Conservation (phyloP, 768 basidiomycete species). For the Leccinum disarticulatum region DNA sequence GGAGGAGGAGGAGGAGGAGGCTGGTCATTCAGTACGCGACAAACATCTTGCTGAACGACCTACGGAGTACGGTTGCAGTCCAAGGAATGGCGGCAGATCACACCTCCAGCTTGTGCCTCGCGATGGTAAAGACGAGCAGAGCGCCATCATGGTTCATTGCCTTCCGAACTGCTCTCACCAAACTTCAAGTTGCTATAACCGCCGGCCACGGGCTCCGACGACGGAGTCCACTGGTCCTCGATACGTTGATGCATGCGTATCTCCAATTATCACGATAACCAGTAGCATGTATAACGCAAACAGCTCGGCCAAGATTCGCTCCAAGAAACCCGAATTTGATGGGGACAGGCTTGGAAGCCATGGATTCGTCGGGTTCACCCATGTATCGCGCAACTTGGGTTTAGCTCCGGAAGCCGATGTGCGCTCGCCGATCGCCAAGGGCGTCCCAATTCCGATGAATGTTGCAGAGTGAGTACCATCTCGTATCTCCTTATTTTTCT, state of each 20-base stretch:
- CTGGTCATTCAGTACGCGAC: not conserved
- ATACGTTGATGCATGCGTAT: slow-evolving; percentile 31
- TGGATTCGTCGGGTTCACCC: slow-evolving; percentile 10
- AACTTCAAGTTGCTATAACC: slow-evolving; percentile 11
- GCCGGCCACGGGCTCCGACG: not conserved
- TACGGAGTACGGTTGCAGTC: not conserved
- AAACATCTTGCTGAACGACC: slow-evolving; percentile 4
- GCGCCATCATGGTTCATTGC: slow-evolving; percentile 19
- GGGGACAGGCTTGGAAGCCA: not conserved
- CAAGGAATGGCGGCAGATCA: slow-evolving; percentile 15
- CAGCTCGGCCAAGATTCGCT: not conserved
- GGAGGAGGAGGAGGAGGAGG: not conserved
- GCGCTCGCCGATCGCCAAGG: slow-evolving; percentile 29
- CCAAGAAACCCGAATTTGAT: not conserved
- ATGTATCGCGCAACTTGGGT: slow-evolving; percentile 11
- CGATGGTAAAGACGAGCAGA: slow-evolving; percentile 10
- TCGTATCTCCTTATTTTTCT: not conserved
- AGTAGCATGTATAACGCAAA: not conserved
- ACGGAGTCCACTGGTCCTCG: slow-evolving; percentile 3
- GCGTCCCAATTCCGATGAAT: slow-evolving; percentile 23
- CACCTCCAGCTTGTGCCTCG: slow-evolving; percentile 24
- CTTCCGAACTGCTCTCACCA: slow-evolving; percentile 21
- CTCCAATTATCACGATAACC: slow-evolving; percentile 21
- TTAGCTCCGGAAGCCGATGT: slow-evolving; percentile 22
- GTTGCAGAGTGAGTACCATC: slow-evolving; percentile 22